These are phyloP conservation scores for Trichoderma pleuroti DNA, from an alignment of 2,329 filamentous ascomycete species.

Conservation along the genomic window DNA sequence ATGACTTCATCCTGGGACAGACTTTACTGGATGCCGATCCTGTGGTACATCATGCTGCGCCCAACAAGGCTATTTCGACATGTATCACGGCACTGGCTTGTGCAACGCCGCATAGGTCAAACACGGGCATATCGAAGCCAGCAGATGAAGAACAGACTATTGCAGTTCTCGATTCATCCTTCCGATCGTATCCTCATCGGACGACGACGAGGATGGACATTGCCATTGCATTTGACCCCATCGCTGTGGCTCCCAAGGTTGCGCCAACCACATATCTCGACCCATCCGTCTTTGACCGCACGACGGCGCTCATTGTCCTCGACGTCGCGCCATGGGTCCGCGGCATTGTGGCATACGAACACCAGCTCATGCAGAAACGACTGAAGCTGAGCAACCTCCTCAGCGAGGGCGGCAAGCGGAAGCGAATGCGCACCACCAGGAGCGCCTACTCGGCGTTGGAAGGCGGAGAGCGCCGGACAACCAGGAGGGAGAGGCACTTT, in stretches of 20 bases:
- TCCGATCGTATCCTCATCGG: slow-evolving; percentile 27
- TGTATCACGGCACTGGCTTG: slow-evolving; percentile 28
- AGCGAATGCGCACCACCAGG: slow-evolving; percentile 65
- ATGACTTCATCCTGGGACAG: slow-evolving; percentile 51
- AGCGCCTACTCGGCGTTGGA: slow-evolving; percentile 74
- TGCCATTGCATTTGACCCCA: slow-evolving; percentile 57
- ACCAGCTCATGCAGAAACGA: slow-evolving; percentile 65
- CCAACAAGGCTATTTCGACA: slow-evolving; percentile 28
- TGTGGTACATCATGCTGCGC: slow-evolving; percentile 29
- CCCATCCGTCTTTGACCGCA: slow-evolving; percentile 74
- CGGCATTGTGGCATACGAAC: slow-evolving; percentile 74
- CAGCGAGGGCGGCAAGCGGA: slow-evolving; percentile 51
- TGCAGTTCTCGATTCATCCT: slow-evolving; percentile 37
- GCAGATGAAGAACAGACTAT: slow-evolving; percentile 36
- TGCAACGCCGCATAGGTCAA: neutral
- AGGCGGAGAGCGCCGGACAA: slow-evolving; percentile 64
- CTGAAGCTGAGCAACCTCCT: slow-evolving; percentile 59
- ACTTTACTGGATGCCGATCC: slow-evolving; percentile 47
- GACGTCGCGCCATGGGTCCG: slow-evolving; percentile 92
- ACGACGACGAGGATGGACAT: slow-evolving; percentile 52
- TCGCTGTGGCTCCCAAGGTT: slow-evolving; percentile 50
- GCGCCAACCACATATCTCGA: slow-evolving; percentile 46
- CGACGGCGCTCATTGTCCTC: slow-evolving; percentile 59
- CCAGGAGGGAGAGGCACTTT: slow-evolving; percentile 72
- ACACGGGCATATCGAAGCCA: slow-evolving; percentile 25